Evolutionary conservation across 2,329 filamentous ascomycete species (phyloP), one percentile per base, ranked within the genome.

Genomic region (Rhynchosporium agropyri): DNA sequence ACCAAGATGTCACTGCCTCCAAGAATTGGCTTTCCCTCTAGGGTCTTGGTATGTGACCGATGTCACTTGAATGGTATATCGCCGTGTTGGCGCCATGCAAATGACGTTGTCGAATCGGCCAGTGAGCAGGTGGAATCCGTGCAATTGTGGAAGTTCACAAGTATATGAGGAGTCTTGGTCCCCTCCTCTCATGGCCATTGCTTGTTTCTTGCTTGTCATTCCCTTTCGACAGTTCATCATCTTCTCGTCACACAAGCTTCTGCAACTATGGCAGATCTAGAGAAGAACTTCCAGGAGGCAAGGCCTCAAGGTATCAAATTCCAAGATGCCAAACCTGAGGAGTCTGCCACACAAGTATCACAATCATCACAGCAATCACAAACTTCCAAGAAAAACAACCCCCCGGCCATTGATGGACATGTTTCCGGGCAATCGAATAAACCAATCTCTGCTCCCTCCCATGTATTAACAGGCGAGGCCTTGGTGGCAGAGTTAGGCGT

Each of bases 391-490:
- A 36, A 54, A 12, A 54, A 36, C 36, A 54, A 26, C 20, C n/a
- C 57, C n/a, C 57, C 28, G 13, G 57, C 46, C 26, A 38, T 42
- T 26, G 38, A 60, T 5, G 77, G 0, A 77, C 78, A 79, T 69
- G 73, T 74, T 36, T 79, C 79, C 33, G 79, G 78, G 28, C 79
- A 80, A 69, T 73, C 77, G 28, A 81, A 81, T 68, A 79, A 78
- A 65, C 83, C 83, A 42, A 76, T 91, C 45, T 83, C 84, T 8
- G 77, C 79, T 40, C 87, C 87, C 13, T 85, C 88, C 7, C 88
- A 91, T 73, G 79, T 84, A 51, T 78, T 91, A 56, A 73, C 79
- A n/a, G 78, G 78, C 69, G 77, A 80, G 26, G 75, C 80, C 38
- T 80, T 86, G 40, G 76, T 83, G 38, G 74, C 79, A 20, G 83